Percentiles rank a stretch among this genome's conserved stretches.
phyloP scores from a whole-genome alignment of 169 alveolate genomes.

The Plasmodium reichenowi region DNA sequence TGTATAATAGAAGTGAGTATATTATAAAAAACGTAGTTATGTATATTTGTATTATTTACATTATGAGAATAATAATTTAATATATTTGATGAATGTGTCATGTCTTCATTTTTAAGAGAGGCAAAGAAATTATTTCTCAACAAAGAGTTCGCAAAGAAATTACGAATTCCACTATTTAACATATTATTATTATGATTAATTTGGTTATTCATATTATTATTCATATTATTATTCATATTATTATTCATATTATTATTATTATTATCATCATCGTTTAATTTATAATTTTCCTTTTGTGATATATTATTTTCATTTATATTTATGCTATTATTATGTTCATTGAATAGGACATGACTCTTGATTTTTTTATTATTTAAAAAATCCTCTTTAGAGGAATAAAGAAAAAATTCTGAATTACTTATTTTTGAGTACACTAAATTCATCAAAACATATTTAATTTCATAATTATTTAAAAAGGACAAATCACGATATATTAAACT shows the following conservation, averaged over 20 bases:
- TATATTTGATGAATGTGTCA: background rate
- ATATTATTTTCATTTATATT: background rate
- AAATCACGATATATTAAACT: slow-evolving; percentile 77
- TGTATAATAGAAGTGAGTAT: slow-evolving; percentile 34
- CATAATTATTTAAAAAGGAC: slow-evolving; percentile 54
- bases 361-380: too few species aligned
- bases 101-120: slow-evolving; percentile 20
- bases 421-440: slow-evolving; percentile 71
- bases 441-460: slow-evolving; percentile 57
- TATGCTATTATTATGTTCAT: background rate
- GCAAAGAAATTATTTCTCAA: slow-evolving; percentile 48
- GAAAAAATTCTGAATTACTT: slow-evolving; percentile 20
- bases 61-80: slow-evolving; percentile 18
- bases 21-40: slow-evolving; percentile 47
- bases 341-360: too few species aligned
- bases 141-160: slow-evolving; percentile 33
- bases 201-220: background rate
- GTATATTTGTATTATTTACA: slow-evolving; percentile 9
- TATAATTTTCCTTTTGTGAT: too few species aligned
- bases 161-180: background rate
- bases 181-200: background rate
- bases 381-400: background rate
- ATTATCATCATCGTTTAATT: background rate
- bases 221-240: background rate
- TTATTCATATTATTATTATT: background rate